phyloP scores from a whole-genome alignment of 192 early-diverging fungal genomes.

The Funneliformis mosseae region DNA sequence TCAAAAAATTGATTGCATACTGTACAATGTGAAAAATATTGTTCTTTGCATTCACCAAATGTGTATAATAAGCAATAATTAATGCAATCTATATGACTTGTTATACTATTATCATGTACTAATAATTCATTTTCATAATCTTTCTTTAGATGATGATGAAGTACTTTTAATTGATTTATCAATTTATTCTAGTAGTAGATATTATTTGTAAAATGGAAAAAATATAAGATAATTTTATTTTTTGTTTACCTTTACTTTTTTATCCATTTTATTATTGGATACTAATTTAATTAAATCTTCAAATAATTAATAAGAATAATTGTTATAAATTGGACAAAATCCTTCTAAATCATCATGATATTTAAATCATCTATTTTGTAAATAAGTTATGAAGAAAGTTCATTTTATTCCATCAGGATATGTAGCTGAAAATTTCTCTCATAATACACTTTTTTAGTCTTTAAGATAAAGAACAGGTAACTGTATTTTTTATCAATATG shows the following conservation, averaged over 20 bases:
- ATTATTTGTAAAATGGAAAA: too few relatives aligned
- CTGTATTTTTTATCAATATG: too few relatives aligned
- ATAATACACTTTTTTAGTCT: neutral
- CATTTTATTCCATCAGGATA: too few relatives aligned
- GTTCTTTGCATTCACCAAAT: neutral
- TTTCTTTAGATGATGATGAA: neutral
- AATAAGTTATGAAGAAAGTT: neutral
- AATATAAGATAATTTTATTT: too few relatives aligned
- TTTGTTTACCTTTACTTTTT: neutral
- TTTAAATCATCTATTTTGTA: neutral
- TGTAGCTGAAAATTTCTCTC: neutral
- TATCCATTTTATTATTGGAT: too few relatives aligned
- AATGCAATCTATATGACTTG: neutral
- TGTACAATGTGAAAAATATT: too few relatives aligned
- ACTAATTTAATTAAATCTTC: neutral
- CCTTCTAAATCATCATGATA: neutral
- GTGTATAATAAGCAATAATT: too few relatives aligned
- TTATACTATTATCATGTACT: neutral
- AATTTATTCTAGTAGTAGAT: too few relatives aligned
- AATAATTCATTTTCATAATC: conserved; percentile 1
- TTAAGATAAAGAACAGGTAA: neutral
- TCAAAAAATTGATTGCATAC: too few relatives aligned
- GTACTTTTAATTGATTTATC: neutral
- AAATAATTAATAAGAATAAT: neutral
- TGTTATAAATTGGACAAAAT: neutral